Evolutionary conservation across 768 basidiomycete species (phyloP).

Genomic region (Leccinum disarticulatum): DNA sequence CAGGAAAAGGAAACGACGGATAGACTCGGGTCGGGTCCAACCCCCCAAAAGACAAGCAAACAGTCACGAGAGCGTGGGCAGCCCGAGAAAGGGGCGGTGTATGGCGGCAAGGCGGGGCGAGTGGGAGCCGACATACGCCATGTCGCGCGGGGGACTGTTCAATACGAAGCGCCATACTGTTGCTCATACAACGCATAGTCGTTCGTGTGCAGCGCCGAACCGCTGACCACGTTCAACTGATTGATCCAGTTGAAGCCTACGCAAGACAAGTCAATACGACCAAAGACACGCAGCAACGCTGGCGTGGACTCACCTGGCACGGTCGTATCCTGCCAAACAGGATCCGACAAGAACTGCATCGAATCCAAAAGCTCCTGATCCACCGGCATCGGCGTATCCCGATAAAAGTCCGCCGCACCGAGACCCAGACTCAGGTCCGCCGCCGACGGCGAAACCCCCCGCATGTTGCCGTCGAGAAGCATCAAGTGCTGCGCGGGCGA

Average conservation of each 20-base stretch:
- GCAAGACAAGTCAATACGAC: not conserved
- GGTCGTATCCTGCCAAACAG: constrained; percentile 55
- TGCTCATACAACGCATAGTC: constrained; percentile 31
- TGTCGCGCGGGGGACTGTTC: not conserved
- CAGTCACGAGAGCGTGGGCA: not conserved
- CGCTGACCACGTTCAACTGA: constrained; percentile 24
- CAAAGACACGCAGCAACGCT: not conserved
- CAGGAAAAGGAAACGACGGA: not conserved
- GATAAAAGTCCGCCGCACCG: constrained; percentile 43
- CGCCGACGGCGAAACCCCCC: constrained; percentile 11
- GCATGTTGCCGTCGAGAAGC: constrained; percentile 39
- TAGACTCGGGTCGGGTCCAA: not conserved
- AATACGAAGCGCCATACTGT: constrained; percentile 12
- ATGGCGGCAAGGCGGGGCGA: too few species aligned
- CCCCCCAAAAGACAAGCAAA: not conserved
- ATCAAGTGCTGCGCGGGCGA: constrained; percentile 33
- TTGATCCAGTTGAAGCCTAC: constrained; percentile 39
- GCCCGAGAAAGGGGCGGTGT: not conserved
- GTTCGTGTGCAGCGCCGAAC: constrained; percentile 21
- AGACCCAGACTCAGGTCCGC: constrained; percentile 11
- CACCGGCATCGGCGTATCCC: constrained; percentile 48
- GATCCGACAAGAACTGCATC: constrained; percentile 57
- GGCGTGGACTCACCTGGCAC: constrained; percentile 46
- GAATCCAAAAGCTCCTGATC: constrained; percentile 62
- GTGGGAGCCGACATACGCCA: not conserved